These are phyloP conservation scores for Scheffersomyces coipomensis DNA, from an alignment of 805 yeast species.

Conservation along the genomic window DNA sequence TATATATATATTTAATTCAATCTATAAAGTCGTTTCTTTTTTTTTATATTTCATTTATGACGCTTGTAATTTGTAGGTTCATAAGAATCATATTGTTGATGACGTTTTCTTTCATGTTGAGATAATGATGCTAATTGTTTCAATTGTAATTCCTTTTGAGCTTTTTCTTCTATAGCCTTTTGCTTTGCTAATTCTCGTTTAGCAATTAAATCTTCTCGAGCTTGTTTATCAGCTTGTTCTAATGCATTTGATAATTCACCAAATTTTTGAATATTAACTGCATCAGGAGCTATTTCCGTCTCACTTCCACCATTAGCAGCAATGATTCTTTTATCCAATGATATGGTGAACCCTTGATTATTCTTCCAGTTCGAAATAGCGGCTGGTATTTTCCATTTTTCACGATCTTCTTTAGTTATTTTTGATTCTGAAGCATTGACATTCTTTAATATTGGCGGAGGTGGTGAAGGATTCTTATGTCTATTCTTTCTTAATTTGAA, in stretches of 20 bases:
- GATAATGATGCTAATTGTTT: constrained; percentile 26
- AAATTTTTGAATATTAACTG: constrained; percentile 54
- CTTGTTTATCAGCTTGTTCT: constrained; percentile 51
- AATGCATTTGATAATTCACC: constrained; percentile 68
- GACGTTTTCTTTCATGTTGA: constrained; percentile 14
- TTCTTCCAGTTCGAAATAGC: constrained; percentile 96
- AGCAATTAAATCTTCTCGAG: constrained; percentile 14
- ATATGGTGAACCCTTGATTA: constrained; percentile 83
- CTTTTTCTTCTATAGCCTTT: constrained; percentile 21
- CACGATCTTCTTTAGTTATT: constrained; percentile 69
- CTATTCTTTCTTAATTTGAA: constrained; percentile 74
- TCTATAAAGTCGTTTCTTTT: not conserved
- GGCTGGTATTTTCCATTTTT: constrained; percentile 84
- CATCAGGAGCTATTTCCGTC: constrained; percentile 19
- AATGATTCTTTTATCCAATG: constrained; percentile 68
- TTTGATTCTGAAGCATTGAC: constrained; percentile 38
- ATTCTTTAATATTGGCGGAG: constrained; percentile 63
- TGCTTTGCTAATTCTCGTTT: constrained; percentile 26
- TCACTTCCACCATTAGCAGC: constrained; percentile 44
- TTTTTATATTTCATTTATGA: not conserved
- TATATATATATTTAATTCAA: constrained; percentile 1
- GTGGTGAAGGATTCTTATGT: constrained; percentile 55
- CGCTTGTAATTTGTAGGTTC: constrained; percentile 10
- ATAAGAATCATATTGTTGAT: constrained; percentile 2
- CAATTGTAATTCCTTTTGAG: constrained; percentile 26